Percentiles rank a stretch among this genome's conserved stretches.
Conservation (phyloP, 2,329 filamentous ascomycete species). For the Neofusicoccum laricinum region DNA sequence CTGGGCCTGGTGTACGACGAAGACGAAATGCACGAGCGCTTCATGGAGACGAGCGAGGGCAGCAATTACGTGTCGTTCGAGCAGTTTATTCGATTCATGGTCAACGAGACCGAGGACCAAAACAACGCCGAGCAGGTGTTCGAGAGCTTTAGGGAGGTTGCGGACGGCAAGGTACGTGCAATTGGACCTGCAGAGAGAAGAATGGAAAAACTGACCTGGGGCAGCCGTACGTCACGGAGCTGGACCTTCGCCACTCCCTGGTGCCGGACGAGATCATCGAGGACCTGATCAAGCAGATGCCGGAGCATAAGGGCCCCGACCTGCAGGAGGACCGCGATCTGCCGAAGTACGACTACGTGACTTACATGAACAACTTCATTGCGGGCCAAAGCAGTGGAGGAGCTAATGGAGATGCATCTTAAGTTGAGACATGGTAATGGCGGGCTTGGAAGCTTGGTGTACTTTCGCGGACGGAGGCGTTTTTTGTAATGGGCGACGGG, state of each 20-base stretch:
- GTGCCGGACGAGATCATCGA: slow-evolving; percentile 98
- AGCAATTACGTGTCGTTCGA: slow-evolving; percentile 87
- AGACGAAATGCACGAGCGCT: slow-evolving; percentile 96
- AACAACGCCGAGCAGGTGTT: slow-evolving; percentile 98
- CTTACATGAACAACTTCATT: slow-evolving; percentile 81
- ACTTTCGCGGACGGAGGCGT: slow-evolving; percentile 5
- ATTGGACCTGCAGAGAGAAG: background rate
- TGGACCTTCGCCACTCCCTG: slow-evolving; percentile 90
- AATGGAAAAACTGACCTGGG: background rate
- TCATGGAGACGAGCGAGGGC: slow-evolving; percentile 78
- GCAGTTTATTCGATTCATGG: slow-evolving; percentile 99
- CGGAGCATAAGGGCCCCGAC: slow-evolving; percentile 78
- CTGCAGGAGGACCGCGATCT: slow-evolving; percentile 78
- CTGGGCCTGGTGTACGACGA: slow-evolving; percentile 95
- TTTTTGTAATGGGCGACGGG: slow-evolving; percentile 7
- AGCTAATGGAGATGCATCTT: slow-evolving; percentile 19
- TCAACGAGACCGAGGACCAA: slow-evolving; percentile 97
- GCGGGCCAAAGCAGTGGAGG: slow-evolving; percentile 21
- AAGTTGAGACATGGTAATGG: background rate
- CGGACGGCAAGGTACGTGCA: slow-evolving; percentile 75
- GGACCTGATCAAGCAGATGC: slow-evolving; percentile 84
- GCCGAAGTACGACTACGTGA: slow-evolving; percentile 92
- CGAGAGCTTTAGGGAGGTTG: slow-evolving; percentile 95
- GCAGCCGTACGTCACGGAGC: slow-evolving; percentile 90
- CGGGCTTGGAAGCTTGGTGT: slow-evolving; percentile 10